phyloP scores from a whole-genome alignment of 805 yeast genomes.

The Metschnikowia rubicola region DNA sequence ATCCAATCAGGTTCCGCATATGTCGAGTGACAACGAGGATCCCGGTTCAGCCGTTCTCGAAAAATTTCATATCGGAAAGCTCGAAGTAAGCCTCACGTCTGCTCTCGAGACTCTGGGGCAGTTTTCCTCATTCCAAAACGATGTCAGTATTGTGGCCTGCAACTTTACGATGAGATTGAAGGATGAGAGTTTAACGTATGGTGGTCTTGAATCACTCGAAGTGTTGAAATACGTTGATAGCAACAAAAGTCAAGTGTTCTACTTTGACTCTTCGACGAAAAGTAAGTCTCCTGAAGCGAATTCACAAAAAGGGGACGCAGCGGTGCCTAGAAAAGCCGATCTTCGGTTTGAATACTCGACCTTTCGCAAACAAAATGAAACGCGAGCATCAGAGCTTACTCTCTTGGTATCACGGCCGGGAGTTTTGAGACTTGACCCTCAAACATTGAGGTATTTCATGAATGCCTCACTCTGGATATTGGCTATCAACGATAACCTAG shows the following conservation, averaged over 20 bases:
- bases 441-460: constrained; percentile 23
- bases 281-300: background rate
- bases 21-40: background rate
- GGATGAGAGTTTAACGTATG: constrained; percentile 41
- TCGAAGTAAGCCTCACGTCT: constrained; percentile 45
- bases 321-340: constrained; percentile 37
- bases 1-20: no score
- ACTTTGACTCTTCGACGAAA: constrained; percentile 13
- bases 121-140: constrained; percentile 35
- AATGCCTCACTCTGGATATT: constrained; percentile 25
- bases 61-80: constrained; percentile 32
- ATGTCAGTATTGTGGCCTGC: constrained; percentile 21
- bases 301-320: no score
- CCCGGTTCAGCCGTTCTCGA: constrained; percentile 25
- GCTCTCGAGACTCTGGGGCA: constrained; percentile 40
- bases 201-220: constrained; percentile 42
- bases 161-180: constrained; percentile 43
- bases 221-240: constrained; percentile 18
- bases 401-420: constrained; percentile 44
- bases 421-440: constrained; percentile 18
- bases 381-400: constrained; percentile 30
- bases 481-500: constrained; percentile 18
- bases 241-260: constrained; percentile 24
- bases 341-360: constrained; percentile 48
- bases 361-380: background rate